Conservation (phyloP, 306 rosid genomes). For the Acacia acuminata region DNA sequence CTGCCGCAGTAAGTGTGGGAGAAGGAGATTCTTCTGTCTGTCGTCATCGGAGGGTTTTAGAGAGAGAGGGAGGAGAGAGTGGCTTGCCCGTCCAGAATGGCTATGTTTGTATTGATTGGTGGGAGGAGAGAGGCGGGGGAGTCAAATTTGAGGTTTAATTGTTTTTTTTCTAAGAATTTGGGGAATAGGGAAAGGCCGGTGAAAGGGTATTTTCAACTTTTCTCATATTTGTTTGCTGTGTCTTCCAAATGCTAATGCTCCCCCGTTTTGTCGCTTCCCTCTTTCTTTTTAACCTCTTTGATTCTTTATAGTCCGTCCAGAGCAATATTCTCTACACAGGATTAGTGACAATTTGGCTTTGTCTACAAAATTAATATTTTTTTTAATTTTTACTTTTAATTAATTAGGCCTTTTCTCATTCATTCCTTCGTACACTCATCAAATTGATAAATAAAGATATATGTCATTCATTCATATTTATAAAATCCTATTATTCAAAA, state of each 20-base stretch:
- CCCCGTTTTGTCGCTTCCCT: constrained; percentile 42
- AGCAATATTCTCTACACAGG: too few species aligned
- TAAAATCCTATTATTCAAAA: too few species aligned
- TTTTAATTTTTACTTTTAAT: too few species aligned
- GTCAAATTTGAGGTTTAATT: constrained; percentile 38
- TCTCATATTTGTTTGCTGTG: constrained; percentile 39
- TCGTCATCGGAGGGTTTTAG: constrained; percentile 19
- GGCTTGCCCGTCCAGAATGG: constrained; percentile 29
- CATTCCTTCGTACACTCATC: too few species aligned
- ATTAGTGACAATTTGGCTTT: too few species aligned
- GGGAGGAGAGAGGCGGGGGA: constrained; percentile 25
- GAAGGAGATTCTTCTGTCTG: constrained; percentile 13
- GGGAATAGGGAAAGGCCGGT: constrained; percentile 66
- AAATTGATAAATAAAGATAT: too few species aligned
- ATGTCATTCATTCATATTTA: too few species aligned
- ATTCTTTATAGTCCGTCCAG: too few species aligned
- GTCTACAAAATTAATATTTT: too few species aligned
- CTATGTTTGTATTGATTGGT: constrained; percentile 41
- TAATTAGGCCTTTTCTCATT: too few species aligned
- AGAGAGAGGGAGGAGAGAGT: background rate
- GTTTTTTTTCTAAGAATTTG: constrained; percentile 9
- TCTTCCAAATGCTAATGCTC: constrained; percentile 33
- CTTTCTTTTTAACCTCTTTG: background rate
- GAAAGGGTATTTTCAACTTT: constrained; percentile 75
- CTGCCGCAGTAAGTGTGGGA: constrained; percentile 28